Base-by-base conservation (phyloP, 768 basidiomycete species). In the Pisolithus sp. region DNA sequence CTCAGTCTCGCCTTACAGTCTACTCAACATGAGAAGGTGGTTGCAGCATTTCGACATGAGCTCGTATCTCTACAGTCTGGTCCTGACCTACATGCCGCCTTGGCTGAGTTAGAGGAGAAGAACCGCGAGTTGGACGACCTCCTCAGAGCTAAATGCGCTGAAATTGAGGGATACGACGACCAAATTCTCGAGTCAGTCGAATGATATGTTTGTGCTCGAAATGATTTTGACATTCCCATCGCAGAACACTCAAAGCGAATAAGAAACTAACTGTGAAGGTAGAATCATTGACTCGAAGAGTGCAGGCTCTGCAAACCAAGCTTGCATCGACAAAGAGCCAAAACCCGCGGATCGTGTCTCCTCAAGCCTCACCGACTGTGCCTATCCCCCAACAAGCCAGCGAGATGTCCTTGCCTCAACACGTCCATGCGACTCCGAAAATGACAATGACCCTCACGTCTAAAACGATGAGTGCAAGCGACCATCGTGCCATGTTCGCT, bases 131-230 rank as follows among this genome's bases (percentile, higher is more conserved):
- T 89, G 82, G 89, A 91, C 57, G 80, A 82, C 42, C 70, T 88
- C 41, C 69, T 91, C 41, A 75, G 75, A 51, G 72, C 68, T 40
- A 91, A 89, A 66, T 86, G 83, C 53, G 66, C 74, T 13, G 89
- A 91, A 68, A 88, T 91, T 51, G 89, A 91, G 62, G 86, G 85
- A 59, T 87, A 91, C 51, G 89, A 92, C 59, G 89, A 92, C 61
- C 80, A 80, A 34, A 80, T 82, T 48, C 79, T 91, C 53, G 85
- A 85, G 89, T 91, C 68, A 58, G 55, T 56, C 26, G 9, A 37
- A 24, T 41, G n/a, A 8, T 21, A 17, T 46, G 47, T 46, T 58
- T 24, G 48, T 40, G 34, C 38, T 31, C 45, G 24, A 36, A 39
- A 42, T 40, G 50, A 9, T 15, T 36, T 51, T 44, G 49, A 45